phyloP scores from a whole-genome alignment of 345 rosid species.

The Pseudoturritis turrita region DNA sequence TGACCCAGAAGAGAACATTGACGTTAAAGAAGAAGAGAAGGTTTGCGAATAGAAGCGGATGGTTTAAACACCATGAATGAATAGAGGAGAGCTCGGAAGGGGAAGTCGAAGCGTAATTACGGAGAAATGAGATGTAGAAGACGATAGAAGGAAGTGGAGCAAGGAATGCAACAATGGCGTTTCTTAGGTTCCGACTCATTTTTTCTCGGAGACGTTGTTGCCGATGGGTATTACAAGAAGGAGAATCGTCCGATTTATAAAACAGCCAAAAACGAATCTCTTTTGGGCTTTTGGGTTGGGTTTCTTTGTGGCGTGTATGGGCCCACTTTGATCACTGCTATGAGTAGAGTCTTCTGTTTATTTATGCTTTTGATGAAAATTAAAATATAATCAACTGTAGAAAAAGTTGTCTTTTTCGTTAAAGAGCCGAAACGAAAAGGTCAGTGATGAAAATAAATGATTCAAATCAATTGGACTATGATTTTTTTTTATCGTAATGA shows the following conservation, averaged over 20 bases:
- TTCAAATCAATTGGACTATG: slow-evolving; percentile 8
- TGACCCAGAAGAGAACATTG: slow-evolving; percentile 86
- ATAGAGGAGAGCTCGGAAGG: slow-evolving; percentile 31
- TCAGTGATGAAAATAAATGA: neutral
- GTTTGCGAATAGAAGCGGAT: slow-evolving; percentile 77
- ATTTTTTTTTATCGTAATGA: slow-evolving; percentile 2
- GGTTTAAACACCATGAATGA: slow-evolving; percentile 72
- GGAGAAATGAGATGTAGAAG: slow-evolving; percentile 60
- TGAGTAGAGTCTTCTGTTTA: slow-evolving; percentile 21
- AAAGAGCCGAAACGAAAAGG: slow-evolving; percentile 11
- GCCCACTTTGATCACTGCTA: slow-evolving; percentile 23
- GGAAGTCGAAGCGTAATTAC: slow-evolving; percentile 18
- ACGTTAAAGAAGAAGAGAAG: slow-evolving; percentile 87
- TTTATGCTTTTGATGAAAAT: slow-evolving; percentile 1
- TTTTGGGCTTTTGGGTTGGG: slow-evolving; percentile 13
- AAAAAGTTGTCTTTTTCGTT: neutral
- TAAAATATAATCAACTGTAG: neutral
- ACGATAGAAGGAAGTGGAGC: slow-evolving; percentile 76
- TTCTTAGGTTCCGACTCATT: slow-evolving; percentile 52
- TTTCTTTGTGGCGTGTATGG: slow-evolving; percentile 9
- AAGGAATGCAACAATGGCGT: slow-evolving; percentile 57
- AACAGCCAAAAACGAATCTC: neutral
- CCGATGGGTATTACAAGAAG: neutral
- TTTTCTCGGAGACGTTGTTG: neutral
- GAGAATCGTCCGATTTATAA: slow-evolving; percentile 3